Evolutionary conservation across 371 early-diverging fungal genomes (phyloP).

Genomic region (Funneliformis caledonium): DNA sequence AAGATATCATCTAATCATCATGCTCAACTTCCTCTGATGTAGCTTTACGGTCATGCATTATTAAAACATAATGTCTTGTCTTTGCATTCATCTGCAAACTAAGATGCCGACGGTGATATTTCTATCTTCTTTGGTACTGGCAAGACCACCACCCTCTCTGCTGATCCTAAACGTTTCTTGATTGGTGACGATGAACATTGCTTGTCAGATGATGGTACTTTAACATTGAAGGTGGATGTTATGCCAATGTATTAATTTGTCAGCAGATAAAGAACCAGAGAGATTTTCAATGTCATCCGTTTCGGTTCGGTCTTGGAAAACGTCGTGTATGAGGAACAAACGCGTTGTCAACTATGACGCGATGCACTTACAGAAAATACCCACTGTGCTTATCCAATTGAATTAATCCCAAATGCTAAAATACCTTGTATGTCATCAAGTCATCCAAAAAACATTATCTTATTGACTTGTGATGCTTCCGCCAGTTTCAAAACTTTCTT

Average conservation of each 20-base stretch:
- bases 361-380: constrained; percentile 93
- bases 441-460: constrained; percentile 95
- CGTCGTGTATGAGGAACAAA: constrained; percentile 83
- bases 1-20: background rate
- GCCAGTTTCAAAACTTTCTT: constrained; percentile 89
- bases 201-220: constrained; percentile 94
- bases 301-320: constrained; percentile 96
- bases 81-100: constrained; percentile 97
- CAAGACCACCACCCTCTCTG: constrained; percentile 96
- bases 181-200: constrained; percentile 99
- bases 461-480: constrained; percentile 98
- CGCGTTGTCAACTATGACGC: constrained; percentile 88
- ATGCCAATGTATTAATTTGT: constrained; percentile 96
- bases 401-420: constrained; percentile 95
- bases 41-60: constrained; percentile 98
- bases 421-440: constrained; percentile 86
- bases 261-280: constrained; percentile 96
- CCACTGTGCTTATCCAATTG: constrained; percentile 95
- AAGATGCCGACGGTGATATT: constrained; percentile 91
- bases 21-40: constrained; percentile 39
- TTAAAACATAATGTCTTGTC: constrained; percentile 94
- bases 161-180: constrained; percentile 90
- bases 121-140: constrained; percentile 99
- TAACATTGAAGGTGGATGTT: constrained; percentile 99
- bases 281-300: constrained; percentile 94